Evolutionary conservation across 2,329 filamentous ascomycete genomes (phyloP), one percentile per base, ranked within the genome.

Genomic region (Annulohypoxylon truncatum): DNA sequence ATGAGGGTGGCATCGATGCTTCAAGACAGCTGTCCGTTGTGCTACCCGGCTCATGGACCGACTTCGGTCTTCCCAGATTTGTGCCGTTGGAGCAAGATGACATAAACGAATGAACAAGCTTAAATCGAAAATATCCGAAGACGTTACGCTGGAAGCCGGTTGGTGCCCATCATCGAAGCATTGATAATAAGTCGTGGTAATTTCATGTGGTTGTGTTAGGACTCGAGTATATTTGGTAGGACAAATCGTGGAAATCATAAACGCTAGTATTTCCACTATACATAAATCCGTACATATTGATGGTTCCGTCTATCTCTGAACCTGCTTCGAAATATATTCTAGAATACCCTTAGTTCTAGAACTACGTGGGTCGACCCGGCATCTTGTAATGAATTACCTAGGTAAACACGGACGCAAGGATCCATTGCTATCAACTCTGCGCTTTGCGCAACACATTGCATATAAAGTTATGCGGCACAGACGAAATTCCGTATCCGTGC

Each of bases 281-380:
- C 8, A 13, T 24, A 44, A 44, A 20, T n/a, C n/a, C n/a, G n/a
- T 26, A n/a, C 13, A 47, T 38, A 26, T 61, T n/a, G n/a, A 54
- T 53, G 10, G 48, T 38, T 55, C 12, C 31, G 56, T 59, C 61
- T 20, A 35, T 10, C 59, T 8, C 31, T 6, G 38, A 44, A 22
- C 50, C 28, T 33, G 57, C 40, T 64, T 68, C 64, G 8, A 65
- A 42, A 61, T 51, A 46, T 7, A 35, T 70, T 70, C 62, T 66
- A 66, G 66, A 68, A 66, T 52, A 50, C 18, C 18, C 24, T 18
- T 48, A 6, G 38, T 29, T 55, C 33, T 38, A 48, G 52, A 42
- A 54, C 47, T n/a, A 31, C 59, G 31, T 62, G 55, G 56, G 38
- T 60, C 51, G 33, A 53, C 44, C 44, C 22, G 26, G 29, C 46